Conservation (phyloP, 2,329 filamentous ascomycete genomes). For the Colletotrichum sp. region DNA sequence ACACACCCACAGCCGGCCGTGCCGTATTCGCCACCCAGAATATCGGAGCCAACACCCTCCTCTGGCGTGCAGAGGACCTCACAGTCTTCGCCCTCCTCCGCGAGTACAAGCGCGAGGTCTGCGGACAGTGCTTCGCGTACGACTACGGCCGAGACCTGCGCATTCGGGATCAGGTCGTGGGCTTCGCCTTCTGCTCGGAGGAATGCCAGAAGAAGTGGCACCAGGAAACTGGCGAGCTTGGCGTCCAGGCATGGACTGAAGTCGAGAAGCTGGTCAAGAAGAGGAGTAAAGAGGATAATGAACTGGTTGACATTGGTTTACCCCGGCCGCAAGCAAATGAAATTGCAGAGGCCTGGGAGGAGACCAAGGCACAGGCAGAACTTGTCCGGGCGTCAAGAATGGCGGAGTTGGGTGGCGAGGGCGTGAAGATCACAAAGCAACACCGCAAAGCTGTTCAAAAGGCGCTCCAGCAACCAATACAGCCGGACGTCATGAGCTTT, state of each 20-base stretch:
- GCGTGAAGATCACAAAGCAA: background rate
- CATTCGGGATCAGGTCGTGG: slow-evolving; percentile 2
- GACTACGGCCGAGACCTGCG: slow-evolving; percentile 7
- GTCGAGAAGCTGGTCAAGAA: slow-evolving; percentile 12
- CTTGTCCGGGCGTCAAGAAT: background rate
- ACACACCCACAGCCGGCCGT: slow-evolving; percentile 11
- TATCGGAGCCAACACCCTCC: background rate
- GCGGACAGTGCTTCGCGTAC: slow-evolving; percentile 11
- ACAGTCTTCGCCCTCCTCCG: slow-evolving; percentile 4
- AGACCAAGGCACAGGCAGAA: background rate
- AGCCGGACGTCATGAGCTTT: slow-evolving; percentile 4
- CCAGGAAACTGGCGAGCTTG: slow-evolving; percentile 1
- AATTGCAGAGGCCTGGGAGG: background rate
- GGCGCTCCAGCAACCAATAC: slow-evolving; percentile 1
- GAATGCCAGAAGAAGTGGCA: background rate
- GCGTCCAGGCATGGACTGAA: slow-evolving; percentile 9
- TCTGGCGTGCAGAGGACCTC: slow-evolving; percentile 16
- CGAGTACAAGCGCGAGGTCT: slow-evolving; percentile 17
- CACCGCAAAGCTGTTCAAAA: slow-evolving; percentile 10
- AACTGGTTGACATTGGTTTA: background rate
- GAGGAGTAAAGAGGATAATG: background rate
- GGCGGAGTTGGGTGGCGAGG: background rate
- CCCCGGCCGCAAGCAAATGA: background rate
- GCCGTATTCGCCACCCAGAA: slow-evolving; percentile 7
- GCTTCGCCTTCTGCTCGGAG: slow-evolving; percentile 10